phyloP scores from a whole-genome alignment of 495 filamentous ascomycete species.

The Penicillium samsonianum region DNA sequence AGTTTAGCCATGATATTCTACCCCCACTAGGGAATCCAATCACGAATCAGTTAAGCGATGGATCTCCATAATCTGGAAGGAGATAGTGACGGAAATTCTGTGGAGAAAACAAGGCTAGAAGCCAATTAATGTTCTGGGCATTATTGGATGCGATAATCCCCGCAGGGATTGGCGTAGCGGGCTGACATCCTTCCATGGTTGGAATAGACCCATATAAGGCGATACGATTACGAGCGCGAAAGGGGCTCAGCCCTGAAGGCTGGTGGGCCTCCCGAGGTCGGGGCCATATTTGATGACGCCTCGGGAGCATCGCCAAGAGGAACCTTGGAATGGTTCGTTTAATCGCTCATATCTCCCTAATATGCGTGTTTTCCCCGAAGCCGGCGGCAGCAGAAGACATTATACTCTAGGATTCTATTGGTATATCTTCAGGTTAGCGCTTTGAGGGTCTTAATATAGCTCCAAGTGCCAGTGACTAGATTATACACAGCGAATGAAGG shows the following conservation, averaged over 20 bases:
- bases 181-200: background rate
- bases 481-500: too few species aligned
- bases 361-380: background rate
- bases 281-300: background rate
- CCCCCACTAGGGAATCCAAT: background rate
- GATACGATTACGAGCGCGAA: conserved; percentile 3
- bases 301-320: background rate
- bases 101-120: background rate
- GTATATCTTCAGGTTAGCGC: background rate
- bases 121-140: background rate
- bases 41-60: background rate
- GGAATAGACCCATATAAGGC: background rate
- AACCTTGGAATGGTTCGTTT: background rate
- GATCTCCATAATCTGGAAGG: background rate
- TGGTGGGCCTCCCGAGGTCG: background rate
- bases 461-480: too few species aligned
- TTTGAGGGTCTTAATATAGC: background rate
- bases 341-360: background rate
- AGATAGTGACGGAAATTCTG: background rate
- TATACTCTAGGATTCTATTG: background rate
- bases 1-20: background rate
- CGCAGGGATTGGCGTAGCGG: background rate
- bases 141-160: background rate
- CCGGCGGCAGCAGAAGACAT: background rate
- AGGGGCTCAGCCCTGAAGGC: conserved; percentile 9